Base-by-base conservation (phyloP, 768 basidiomycete species). In the Lactarius hatsudake region DNA sequence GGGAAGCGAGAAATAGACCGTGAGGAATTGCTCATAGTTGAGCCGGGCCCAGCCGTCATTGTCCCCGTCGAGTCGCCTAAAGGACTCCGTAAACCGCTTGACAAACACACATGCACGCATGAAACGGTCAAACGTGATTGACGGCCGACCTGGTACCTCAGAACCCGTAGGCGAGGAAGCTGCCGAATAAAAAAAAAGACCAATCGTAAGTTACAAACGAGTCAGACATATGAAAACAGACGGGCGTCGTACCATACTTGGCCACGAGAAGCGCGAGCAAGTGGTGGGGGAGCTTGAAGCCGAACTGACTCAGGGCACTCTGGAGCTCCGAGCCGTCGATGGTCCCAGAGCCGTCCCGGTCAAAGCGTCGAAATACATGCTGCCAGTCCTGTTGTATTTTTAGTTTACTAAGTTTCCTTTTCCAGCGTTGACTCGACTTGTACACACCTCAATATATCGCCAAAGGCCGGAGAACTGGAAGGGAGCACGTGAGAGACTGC, bases 71-170 rank as follows among this genome's bases (percentile, higher is more conserved):
- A 88, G 79, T 48, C 80, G 76, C 64, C 80, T 81, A 80, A 93
- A 93, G n/a, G 84, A 75, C 77, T 93, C 91, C 32, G 82, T 85
- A 71, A 91, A 80, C 74, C 90, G 87, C 78, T 89, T 91, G 67
- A 92, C 83, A 18, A 86, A 88, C 65, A 94, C 91, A 70, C 92
- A 94, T 28, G 89, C 90, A 62, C 92, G 85, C 28, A 94, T 87
- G 80, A 94, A 94, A 66, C 91, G 88, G 75, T 93, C 93, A 73
- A 94, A 94, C 3, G 87, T 83, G 78, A 94, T 91, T 90, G 2
- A 38, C 3, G 81, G 79, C n/a, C 73, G 67, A 2, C 79, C 30
- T 8, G 10, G 75, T 5, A 71, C 78, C 2, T 76, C 75, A 38
- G 73, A 64, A 23, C 59, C 61, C 7, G 67, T 59, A 7, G 69